These are phyloP conservation scores for Vicia villosa DNA, from an alignment of 306 rosid genomes.

Conservation along the genomic window DNA sequence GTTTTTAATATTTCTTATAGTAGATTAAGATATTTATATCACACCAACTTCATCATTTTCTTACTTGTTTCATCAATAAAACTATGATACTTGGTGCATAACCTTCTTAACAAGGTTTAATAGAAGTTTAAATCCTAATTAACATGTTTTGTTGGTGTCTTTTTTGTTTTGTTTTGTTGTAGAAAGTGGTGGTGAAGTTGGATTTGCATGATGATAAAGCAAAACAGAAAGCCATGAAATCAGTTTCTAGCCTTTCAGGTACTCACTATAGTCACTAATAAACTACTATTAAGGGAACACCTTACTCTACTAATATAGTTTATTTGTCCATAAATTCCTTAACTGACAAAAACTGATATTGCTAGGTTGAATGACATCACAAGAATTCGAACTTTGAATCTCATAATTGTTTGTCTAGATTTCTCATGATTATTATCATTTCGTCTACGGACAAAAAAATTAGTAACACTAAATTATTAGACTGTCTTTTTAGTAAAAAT, in stretches of 20 bases:
- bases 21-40: slow-evolving; percentile 13
- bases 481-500: background rate
- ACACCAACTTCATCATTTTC: slow-evolving; percentile 8
- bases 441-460: too few relatives aligned
- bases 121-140: background rate
- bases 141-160: background rate
- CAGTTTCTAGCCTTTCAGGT: slow-evolving; percentile 66
- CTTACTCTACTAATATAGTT: background rate
- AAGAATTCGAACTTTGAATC: too few relatives aligned
- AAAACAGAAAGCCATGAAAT: slow-evolving; percentile 77
- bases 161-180: slow-evolving; percentile 30
- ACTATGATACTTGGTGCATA: background rate
- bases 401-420: too few relatives aligned
- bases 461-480: background rate
- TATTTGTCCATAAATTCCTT: too few relatives aligned
- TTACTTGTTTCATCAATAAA: slow-evolving; percentile 11
- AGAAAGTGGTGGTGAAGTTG: slow-evolving; percentile 81
- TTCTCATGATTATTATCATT: too few relatives aligned
- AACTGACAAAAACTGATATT: too few relatives aligned
- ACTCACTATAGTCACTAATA: background rate
- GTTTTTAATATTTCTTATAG: background rate
- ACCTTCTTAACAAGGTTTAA: background rate
- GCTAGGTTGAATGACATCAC: too few relatives aligned
- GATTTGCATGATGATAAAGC: slow-evolving; percentile 69
- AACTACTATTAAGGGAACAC: background rate